Conservation (phyloP, 257 asterid genomes). For the Datura wrightii region DNA sequence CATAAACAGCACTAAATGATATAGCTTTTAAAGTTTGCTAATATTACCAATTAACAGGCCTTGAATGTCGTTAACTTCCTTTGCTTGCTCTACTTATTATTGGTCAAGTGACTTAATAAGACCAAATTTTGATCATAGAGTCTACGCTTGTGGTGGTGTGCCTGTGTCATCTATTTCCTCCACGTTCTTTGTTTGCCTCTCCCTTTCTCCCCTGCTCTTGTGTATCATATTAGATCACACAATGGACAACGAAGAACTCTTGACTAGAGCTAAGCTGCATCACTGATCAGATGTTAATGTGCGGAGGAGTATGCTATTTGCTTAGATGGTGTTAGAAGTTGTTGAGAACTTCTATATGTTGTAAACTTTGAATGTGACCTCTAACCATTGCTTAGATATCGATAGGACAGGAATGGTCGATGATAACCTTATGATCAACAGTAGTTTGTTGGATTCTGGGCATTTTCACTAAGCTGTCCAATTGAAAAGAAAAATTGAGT, state of each 20-base stretch:
- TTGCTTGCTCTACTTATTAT: background rate
- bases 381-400: background rate
- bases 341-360: background rate
- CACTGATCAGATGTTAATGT: background rate
- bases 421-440: conserved; percentile 4
- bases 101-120: background rate
- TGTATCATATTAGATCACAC: background rate
- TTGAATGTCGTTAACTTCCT: background rate
- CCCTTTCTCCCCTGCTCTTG: background rate
- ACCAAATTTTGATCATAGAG: background rate
- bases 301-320: background rate
- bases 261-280: background rate
- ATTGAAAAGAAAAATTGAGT: conserved; percentile 23
- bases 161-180: background rate
- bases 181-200: background rate
- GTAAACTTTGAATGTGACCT: no score
- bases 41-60: conserved; percentile 12
- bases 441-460: conserved; percentile 1
- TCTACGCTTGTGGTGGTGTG: background rate
- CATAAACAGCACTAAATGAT: background rate
- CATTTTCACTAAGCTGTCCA: conserved; percentile 9
- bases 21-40: background rate
- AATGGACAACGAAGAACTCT: background rate
- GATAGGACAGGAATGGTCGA: background rate
- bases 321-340: conserved; percentile 14